These are phyloP conservation scores for Paraglomus occultum DNA, from an alignment of 192 early-diverging fungal genomes.

Conservation along the genomic window DNA sequence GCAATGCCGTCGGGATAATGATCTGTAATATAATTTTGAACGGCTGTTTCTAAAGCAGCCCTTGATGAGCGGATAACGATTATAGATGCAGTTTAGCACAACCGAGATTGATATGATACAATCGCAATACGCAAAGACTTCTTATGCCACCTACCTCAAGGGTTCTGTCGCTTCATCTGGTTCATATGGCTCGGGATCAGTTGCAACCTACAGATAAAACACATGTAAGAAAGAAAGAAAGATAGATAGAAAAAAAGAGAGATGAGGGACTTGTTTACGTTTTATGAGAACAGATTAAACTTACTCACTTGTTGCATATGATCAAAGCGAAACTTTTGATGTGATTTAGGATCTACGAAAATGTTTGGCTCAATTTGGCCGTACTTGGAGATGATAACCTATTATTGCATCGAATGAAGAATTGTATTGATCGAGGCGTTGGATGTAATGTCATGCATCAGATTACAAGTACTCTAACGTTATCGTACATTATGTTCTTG, in stretches of 20 bases:
- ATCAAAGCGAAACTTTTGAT: constrained; percentile 73
- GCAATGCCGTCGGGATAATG: constrained; percentile 78
- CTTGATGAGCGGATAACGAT: background rate
- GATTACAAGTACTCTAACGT: background rate
- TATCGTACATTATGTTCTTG: constrained; percentile 51
- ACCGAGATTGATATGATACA: background rate
- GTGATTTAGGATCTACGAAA: constrained; percentile 75
- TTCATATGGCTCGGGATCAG: constrained; percentile 33
- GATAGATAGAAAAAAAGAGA: background rate
- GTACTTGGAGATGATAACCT: constrained; percentile 78
- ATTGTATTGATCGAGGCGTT: background rate
- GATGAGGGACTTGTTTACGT: background rate
- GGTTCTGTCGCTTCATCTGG: constrained; percentile 39
- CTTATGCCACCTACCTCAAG: constrained; percentile 30
- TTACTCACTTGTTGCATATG: constrained; percentile 62
- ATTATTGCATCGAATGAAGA: background rate
- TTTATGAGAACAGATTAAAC: background rate
- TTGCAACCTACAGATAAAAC: constrained; percentile 35
- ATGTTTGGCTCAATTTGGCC: constrained; percentile 62
- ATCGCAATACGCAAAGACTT: background rate
- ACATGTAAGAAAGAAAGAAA: background rate
- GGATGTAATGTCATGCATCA: background rate
- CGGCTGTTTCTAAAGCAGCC: constrained; percentile 60
- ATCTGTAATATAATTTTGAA: constrained; percentile 62
- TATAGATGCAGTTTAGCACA: background rate